Evolutionary conservation across 768 basidiomycete genomes (phyloP).

Genomic region (Botryobasidium botryosum): DNA sequence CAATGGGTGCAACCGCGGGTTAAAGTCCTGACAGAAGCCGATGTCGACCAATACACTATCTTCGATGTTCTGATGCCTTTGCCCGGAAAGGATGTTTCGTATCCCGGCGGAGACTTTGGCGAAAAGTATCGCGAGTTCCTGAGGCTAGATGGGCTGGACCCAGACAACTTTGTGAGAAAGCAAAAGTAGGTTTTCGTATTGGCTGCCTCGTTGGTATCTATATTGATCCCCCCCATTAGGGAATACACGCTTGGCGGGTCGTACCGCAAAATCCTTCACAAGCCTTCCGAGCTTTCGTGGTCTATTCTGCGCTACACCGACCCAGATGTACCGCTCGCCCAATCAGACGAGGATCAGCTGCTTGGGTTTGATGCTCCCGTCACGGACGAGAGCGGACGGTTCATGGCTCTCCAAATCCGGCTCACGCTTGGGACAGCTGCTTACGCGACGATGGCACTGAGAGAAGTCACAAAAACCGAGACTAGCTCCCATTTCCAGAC

Average conservation of each 20-base stretch:
- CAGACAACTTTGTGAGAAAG: slow-evolving; percentile 72
- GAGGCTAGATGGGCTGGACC: slow-evolving; percentile 72
- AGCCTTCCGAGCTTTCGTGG: slow-evolving; percentile 73
- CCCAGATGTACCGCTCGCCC: slow-evolving; percentile 79
- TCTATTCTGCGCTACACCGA: slow-evolving; percentile 75
- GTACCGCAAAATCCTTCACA: slow-evolving; percentile 80
- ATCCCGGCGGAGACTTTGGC: slow-evolving; percentile 76
- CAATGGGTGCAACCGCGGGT: slow-evolving; percentile 43
- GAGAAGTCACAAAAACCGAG: slow-evolving; percentile 89
- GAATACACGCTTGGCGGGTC: slow-evolving; percentile 88
- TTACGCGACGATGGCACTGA: slow-evolving; percentile 96
- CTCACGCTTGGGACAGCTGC: slow-evolving; percentile 78
- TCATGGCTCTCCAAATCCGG: slow-evolving; percentile 73
- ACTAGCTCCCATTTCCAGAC: slow-evolving; percentile 86
- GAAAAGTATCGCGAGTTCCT: slow-evolving; percentile 74
- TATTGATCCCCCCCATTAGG: slow-evolving; percentile 24
- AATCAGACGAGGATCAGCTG: slow-evolving; percentile 88
- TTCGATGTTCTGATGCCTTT: slow-evolving; percentile 97
- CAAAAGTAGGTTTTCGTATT: slow-evolving; percentile 48
- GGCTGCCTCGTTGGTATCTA: not conserved
- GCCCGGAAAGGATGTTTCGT: slow-evolving; percentile 86
- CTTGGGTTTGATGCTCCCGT: slow-evolving; percentile 63
- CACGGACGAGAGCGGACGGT: slow-evolving; percentile 54
- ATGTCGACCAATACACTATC: slow-evolving; percentile 67
- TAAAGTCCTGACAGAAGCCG: slow-evolving; percentile 59